A percentile compares a stretch with the other conserved stretches of the same genome.
These are phyloP conservation scores for Aegilops tauschii DNA, from an alignment of 176 grass and related monocot genomes.

Conservation along the genomic window DNA sequence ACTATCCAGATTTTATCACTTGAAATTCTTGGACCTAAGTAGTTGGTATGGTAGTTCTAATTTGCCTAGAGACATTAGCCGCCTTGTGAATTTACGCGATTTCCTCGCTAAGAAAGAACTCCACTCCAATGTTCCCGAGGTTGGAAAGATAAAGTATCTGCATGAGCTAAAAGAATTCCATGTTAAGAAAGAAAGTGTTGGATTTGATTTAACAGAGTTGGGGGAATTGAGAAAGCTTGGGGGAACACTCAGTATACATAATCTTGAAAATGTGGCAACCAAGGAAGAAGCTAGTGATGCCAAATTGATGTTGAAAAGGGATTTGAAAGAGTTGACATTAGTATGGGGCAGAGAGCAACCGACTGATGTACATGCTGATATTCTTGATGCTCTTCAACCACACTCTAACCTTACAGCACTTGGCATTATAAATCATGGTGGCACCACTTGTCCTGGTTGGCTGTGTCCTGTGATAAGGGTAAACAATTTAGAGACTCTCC, in stretches of 20 bases:
- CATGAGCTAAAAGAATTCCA: not conserved
- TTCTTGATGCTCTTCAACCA: not conserved
- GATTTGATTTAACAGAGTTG: not conserved
- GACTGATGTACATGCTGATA: not conserved
- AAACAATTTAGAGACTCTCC: not conserved
- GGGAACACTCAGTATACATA: not conserved
- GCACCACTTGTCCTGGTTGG: not conserved
- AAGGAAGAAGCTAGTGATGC: not conserved
- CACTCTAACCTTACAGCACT: not conserved
- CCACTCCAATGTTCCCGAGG: not conserved
- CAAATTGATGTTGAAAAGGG: not conserved
- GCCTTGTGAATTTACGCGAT: not conserved
- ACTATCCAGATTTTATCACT: not conserved
- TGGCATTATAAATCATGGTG: not conserved
- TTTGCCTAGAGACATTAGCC: not conserved
- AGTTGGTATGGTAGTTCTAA: not conserved
- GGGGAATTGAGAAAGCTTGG: not conserved
- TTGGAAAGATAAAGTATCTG: not conserved
- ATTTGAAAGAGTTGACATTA: not conserved
- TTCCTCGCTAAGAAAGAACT: not conserved
- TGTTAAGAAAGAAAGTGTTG: not conserved
- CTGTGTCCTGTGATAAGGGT: not conserved
- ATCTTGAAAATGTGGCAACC: not conserved
- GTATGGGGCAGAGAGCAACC: not conserved
- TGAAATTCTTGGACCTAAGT: not conserved